phyloP scores from a whole-genome alignment of 2,329 filamentous ascomycete genomes.

The Alternaria tenuissima region DNA sequence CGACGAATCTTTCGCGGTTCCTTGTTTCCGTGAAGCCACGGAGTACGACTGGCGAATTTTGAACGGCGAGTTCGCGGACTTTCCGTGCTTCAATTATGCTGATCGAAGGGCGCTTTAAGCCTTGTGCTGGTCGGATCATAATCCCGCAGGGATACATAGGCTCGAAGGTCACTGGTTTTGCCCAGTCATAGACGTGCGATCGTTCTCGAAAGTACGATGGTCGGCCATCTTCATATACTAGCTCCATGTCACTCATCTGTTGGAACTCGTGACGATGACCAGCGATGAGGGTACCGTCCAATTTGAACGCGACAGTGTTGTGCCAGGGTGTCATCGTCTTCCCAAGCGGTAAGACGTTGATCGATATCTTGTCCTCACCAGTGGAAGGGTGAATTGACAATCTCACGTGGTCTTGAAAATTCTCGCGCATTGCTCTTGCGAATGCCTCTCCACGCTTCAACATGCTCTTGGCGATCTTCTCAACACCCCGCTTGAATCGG shows the following conservation, averaged over 20 bases:
- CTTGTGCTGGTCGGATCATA: constrained; percentile 23
- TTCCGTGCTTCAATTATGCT: constrained; percentile 57
- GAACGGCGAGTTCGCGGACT: constrained; percentile 57
- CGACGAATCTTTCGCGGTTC: constrained; percentile 57
- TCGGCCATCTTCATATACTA: constrained; percentile 19
- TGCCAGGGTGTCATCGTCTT: constrained; percentile 30
- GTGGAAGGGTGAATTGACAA: constrained; percentile 34
- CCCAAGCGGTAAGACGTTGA: constrained; percentile 21
- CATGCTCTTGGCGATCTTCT: constrained; percentile 32
- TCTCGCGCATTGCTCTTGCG: constrained; percentile 21
- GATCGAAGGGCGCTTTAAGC: constrained; percentile 40
- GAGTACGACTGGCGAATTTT: constrained; percentile 63
- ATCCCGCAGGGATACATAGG: constrained; percentile 33
- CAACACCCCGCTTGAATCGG: constrained; percentile 20
- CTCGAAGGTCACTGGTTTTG: constrained; percentile 22
- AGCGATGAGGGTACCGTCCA: constrained; percentile 13
- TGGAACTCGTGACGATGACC: too few species aligned
- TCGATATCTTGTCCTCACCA: constrained; percentile 32
- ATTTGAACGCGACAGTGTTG: constrained; percentile 20
- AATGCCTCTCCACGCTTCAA: constrained; percentile 27
- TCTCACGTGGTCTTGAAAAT: constrained; percentile 26
- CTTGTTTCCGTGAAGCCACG: constrained; percentile 61
- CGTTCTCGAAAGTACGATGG: constrained; percentile 18
- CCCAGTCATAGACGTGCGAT: constrained; percentile 26
- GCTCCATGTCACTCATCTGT: constrained; percentile 8